Evolutionary conservation across 2,329 filamentous ascomycete species (phyloP).

Genomic region (Pezicula radicicola): DNA sequence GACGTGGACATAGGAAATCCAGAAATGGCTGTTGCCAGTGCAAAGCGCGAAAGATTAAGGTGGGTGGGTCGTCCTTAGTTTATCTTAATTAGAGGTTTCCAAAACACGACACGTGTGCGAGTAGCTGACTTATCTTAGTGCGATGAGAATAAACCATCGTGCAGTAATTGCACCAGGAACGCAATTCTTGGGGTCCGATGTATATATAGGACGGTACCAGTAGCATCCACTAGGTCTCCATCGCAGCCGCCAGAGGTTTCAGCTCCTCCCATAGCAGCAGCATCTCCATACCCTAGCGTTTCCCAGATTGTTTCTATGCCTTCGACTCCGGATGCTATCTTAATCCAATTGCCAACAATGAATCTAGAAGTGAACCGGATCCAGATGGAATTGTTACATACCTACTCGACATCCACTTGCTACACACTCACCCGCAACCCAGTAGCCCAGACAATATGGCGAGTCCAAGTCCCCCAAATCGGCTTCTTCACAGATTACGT

Average conservation of each 20-base stretch:
- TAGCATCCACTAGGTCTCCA: neutral
- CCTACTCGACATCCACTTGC: conserved; percentile 18
- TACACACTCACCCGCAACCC: conserved; percentile 14
- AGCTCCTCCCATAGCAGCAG: no score
- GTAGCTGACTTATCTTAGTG: neutral
- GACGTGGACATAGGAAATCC: neutral
- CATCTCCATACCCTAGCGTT: no score
- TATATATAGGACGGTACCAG: neutral
- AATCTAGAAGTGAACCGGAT: no score
- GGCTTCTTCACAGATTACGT: conserved; percentile 8
- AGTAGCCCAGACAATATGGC: conserved; percentile 7
- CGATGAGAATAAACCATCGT: neutral
- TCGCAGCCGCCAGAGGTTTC: neutral
- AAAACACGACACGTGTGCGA: neutral
- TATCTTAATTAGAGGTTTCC: neutral
- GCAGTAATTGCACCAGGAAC: neutral
- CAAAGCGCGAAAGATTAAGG: conserved; percentile 2
- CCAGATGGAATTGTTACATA: conserved; percentile 19
- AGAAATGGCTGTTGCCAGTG: neutral
- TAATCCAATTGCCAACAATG: no score
- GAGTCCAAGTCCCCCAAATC: conserved; percentile 15
- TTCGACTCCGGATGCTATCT: no score
- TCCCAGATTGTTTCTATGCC: no score
- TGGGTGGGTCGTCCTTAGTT: neutral
- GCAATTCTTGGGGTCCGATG: neutral